Evolutionary conservation across 805 yeast genomes (phyloP).

Genomic region (Cyberlindnera americana): DNA sequence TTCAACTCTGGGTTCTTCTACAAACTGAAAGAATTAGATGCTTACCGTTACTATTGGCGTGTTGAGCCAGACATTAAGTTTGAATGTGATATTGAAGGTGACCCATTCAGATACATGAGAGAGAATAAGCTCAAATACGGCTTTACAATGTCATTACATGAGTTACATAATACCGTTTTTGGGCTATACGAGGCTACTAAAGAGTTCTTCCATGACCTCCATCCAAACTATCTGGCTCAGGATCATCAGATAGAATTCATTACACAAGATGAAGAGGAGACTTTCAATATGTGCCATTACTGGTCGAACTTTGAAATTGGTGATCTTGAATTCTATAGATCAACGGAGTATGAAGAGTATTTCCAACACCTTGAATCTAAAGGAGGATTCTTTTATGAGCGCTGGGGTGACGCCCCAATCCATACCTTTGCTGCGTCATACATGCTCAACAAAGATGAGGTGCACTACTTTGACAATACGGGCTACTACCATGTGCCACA

Average conservation of each 20-base stretch:
- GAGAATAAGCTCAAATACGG: slow-evolving; percentile 58
- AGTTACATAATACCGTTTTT: slow-evolving; percentile 57
- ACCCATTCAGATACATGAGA: slow-evolving; percentile 58
- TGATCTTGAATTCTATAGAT: slow-evolving; percentile 64
- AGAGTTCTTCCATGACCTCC: slow-evolving; percentile 40
- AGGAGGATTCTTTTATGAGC: slow-evolving; percentile 82
- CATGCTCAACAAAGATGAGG: slow-evolving; percentile 49
- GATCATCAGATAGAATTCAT: slow-evolving; percentile 61
- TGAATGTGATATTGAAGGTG: slow-evolving; percentile 59
- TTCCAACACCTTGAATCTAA: slow-evolving; percentile 58
- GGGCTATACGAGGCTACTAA: slow-evolving; percentile 58
- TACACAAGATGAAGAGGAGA: slow-evolving; percentile 56
- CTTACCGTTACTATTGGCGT: slow-evolving; percentile 73
- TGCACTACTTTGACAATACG: slow-evolving; percentile 70
- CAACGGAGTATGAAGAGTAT: slow-evolving; percentile 51
- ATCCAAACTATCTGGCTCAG: slow-evolving; percentile 44
- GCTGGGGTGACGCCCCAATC: slow-evolving; percentile 96
- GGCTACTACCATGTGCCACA: slow-evolving; percentile 68
- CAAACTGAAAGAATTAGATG: slow-evolving; percentile 51
- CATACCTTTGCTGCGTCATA: slow-evolving; percentile 74
- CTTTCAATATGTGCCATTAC: slow-evolving; percentile 74
- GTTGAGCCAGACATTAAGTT: slow-evolving; percentile 67
- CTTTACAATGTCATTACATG: slow-evolving; percentile 63
- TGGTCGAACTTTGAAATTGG: slow-evolving; percentile 82
- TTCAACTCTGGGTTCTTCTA: slow-evolving; percentile 53